A percentile compares a stretch with the other conserved stretches of the same genome.
Conservation (phyloP, 106 monocot species). For the Acorus gramineus region DNA sequence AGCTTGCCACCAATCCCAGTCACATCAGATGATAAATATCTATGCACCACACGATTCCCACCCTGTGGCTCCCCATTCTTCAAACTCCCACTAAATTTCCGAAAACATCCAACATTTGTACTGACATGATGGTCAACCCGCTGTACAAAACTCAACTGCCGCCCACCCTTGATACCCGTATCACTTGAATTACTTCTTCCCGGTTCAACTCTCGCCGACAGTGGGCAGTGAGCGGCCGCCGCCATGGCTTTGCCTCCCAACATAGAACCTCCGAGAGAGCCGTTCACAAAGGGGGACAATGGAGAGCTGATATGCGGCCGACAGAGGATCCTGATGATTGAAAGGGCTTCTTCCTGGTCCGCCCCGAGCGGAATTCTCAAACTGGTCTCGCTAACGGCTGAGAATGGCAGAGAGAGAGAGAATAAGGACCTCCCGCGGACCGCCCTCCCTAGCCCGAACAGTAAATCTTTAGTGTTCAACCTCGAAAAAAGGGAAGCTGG, state of each 20-base stretch:
- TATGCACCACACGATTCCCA: constrained; percentile 34
- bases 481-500: constrained; percentile 8
- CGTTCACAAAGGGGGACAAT: no score
- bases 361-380: neutral
- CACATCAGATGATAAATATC: constrained; percentile 36
- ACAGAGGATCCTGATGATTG: constrained; percentile 2
- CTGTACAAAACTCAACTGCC: neutral
- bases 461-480: constrained; percentile 12
- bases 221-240: constrained; percentile 38
- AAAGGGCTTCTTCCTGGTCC: neutral
- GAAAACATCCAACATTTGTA: constrained; percentile 25
- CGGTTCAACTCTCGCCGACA: constrained; percentile 22
- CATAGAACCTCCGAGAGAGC: no score
- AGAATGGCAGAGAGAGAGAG: constrained; percentile 8
- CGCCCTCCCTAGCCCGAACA: constrained; percentile 12
- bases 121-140: constrained; percentile 13
- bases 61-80: constrained; percentile 26
- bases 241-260: neutral
- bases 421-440: constrained; percentile 17
- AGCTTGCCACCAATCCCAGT: constrained; percentile 23
- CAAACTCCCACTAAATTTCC: constrained; percentile 30
- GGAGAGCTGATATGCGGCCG: no score
- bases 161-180: constrained; percentile 8
- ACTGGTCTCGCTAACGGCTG: neutral
- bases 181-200: constrained; percentile 10